A percentile compares a stretch with the other conserved stretches of the same genome.
Conservation (phyloP, 306 rosid genomes). For the Rosa lucieae region DNA sequence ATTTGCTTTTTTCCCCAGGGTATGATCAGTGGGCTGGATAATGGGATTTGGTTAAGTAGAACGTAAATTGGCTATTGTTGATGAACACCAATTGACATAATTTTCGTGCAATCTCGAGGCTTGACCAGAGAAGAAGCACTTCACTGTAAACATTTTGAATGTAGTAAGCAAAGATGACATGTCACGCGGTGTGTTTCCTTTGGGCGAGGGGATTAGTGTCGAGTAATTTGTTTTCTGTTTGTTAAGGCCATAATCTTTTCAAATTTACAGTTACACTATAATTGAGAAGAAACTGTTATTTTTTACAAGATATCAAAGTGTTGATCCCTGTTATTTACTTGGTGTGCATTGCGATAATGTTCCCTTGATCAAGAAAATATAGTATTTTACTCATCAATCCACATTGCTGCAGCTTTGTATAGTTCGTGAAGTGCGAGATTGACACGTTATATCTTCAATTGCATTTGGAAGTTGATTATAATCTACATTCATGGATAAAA, state of each 20-base stretch:
- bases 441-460: background rate
- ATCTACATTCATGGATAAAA: constrained; percentile 9
- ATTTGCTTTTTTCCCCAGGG: background rate
- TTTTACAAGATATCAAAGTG: background rate
- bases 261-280: background rate
- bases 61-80: background rate
- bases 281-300: background rate
- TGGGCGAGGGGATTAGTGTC: background rate
- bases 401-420: background rate
- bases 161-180: background rate
- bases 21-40: background rate
- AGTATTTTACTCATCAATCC: background rate
- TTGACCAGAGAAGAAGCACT: background rate
- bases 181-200: background rate
- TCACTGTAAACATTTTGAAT: background rate
- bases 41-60: background rate
- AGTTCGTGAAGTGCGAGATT: background rate
- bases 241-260: background rate
- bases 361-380: background rate
- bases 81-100: background rate
- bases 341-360: background rate
- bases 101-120: background rate
- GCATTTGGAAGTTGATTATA: background rate
- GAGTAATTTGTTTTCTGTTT: background rate
- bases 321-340: background rate